Conservation (phyloP, 257 asterid genomes). For the Primulina huaijiensis region DNA sequence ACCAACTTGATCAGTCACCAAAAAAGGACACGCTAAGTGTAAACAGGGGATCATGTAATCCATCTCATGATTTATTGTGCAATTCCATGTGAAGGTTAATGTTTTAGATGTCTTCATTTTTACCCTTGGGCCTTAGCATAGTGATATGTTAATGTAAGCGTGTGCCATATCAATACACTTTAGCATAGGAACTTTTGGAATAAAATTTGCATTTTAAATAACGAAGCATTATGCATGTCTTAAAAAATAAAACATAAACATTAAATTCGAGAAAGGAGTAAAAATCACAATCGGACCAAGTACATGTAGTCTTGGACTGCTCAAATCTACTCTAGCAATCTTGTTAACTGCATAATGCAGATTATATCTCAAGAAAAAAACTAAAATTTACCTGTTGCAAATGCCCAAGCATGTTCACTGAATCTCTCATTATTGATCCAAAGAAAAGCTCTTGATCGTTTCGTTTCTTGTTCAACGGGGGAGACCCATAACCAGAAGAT, state of each 20-base stretch:
- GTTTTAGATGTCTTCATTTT: not conserved
- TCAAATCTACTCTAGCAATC: not conserved
- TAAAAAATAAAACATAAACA: no score
- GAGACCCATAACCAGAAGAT: slow-evolving; percentile 82
- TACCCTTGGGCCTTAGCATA: not conserved
- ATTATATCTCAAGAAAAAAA: slow-evolving; percentile 21
- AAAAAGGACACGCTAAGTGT: not conserved
- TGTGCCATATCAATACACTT: not conserved
- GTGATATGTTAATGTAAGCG: not conserved
- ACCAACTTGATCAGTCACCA: slow-evolving; percentile 7
- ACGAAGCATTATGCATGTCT: not conserved
- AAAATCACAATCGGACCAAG: not conserved
- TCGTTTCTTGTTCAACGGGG: slow-evolving; percentile 72
- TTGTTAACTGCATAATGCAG: slow-evolving; percentile 15
- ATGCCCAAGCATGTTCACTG: slow-evolving; percentile 52
- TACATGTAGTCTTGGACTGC: not conserved
- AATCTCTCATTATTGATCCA: slow-evolving; percentile 54
- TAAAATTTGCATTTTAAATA: no score
- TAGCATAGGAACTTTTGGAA: not conserved
- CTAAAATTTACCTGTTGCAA: slow-evolving; percentile 57
- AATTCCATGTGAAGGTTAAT: not conserved
- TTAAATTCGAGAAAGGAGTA: no score
- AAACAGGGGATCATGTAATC: no score
- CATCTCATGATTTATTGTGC: not conserved
- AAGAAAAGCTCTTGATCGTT: slow-evolving; percentile 68